Base-by-base conservation (phyloP, 352 stramenopile genomes). In the Thraustotheca clavata region DNA sequence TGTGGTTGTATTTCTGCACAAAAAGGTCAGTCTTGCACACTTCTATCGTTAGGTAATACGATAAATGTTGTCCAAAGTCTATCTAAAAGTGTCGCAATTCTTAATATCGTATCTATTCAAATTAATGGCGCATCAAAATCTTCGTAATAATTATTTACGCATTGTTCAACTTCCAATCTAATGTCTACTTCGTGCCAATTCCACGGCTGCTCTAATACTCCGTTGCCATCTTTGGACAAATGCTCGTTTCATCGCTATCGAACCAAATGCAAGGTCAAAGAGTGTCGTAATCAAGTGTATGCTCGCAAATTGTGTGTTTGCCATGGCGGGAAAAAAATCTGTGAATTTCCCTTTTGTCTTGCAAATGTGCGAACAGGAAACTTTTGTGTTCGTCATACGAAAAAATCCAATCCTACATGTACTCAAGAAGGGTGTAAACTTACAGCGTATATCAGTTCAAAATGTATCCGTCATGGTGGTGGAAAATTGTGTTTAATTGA, bases 211-310 rank as follows among this genome's bases (percentile, higher is more conserved):
- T 11, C 16, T 0, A 8, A 55, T 7, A 12, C 2, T 6, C 8
- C 52, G 11, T 22, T 61, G 52, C 0, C 52, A 9, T 36, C 20
- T 24, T 48, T 26, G 8, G 29, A 46, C 31, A 61, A 61, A 29
- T 61, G 52, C 22, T 22, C 31, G 16, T 61, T 61, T 26, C 52
- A 61, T 38, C 52, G 52, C 20, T 46, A 49, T 11, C 52, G 52
- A 20, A 14, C 22, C 34, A 41, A 46, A 24, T 61, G 52, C 29
- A 49, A 14, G 4, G 29, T 47, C 4, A 3, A 61, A 4, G 29
- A n/a, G 22, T 61, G 52, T 38, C 32, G 18, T 38, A 61, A 61
- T 26, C 52, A 61, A 47, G 52, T 61, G 9, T 61, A 61, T 26
- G 52, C 52, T 4, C 29, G 52, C 5, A 5, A 4, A 2, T 38